These are phyloP conservation scores for Aspergillus floridensis DNA, from an alignment of 2,329 filamentous ascomycete genomes.

Conservation along the genomic window DNA sequence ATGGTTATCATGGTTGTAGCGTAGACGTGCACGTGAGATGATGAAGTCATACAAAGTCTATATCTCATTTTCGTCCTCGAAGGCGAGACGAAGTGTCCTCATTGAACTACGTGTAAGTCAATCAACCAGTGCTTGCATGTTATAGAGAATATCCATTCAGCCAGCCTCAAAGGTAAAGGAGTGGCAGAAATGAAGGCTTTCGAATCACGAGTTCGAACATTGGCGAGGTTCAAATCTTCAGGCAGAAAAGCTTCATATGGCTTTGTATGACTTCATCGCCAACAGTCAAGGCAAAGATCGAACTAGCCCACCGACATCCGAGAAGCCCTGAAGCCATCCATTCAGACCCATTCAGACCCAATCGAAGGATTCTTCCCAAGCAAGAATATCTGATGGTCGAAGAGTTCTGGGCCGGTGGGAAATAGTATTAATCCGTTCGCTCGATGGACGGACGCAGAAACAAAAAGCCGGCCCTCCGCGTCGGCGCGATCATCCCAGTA, in stretches of 20 bases:
- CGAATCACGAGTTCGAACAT: neutral
- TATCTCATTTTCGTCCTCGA: neutral
- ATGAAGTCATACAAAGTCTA: neutral
- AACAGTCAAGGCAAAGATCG: neutral
- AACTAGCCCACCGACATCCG: neutral
- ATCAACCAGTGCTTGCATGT: neutral
- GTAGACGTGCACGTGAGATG: neutral
- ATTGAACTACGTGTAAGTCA: neutral
- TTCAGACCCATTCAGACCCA: too few relatives aligned
- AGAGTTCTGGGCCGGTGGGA: slow-evolving; percentile 28
- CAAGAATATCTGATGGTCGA: slow-evolving; percentile 4
- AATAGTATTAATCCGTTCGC: slow-evolving; percentile 43
- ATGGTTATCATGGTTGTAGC: neutral
- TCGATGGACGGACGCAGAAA: slow-evolving; percentile 37
- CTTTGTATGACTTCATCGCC: neutral
- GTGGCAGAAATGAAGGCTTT: neutral
- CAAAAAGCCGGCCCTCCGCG: slow-evolving; percentile 41
- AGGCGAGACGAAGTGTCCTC: neutral
- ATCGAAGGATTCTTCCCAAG: too few relatives aligned
- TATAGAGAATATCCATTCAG: neutral
- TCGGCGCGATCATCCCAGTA: slow-evolving; percentile 33
- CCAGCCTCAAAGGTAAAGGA: neutral
- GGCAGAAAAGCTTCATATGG: neutral
- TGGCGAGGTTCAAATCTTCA: neutral
- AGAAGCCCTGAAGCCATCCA: neutral